These are phyloP conservation scores for Pythium grandisporangium DNA, from an alignment of 352 stramenopile genomes.

Conservation along the genomic window DNA sequence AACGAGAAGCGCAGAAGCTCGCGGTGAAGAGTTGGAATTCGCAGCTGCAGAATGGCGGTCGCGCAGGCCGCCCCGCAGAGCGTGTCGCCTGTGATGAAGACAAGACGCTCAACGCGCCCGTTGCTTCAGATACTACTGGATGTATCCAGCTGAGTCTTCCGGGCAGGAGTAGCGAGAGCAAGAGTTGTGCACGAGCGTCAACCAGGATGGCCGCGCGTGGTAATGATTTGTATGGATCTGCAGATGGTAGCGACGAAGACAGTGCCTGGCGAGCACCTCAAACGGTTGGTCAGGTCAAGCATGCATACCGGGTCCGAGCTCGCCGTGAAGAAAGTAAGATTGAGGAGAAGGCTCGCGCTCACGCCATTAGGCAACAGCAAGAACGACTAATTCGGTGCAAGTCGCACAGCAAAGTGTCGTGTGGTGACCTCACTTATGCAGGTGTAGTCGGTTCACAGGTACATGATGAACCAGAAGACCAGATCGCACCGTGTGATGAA, in stretches of 20 bases:
- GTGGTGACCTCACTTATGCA: too few species aligned
- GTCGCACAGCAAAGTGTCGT: too few species aligned
- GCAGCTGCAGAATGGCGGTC: not conserved
- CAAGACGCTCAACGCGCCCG: not conserved
- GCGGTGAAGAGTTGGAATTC: constrained; percentile 10
- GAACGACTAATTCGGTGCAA: too few species aligned
- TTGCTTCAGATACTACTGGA: not conserved
- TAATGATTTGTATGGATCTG: constrained; percentile 3
- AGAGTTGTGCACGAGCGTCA: too few species aligned
- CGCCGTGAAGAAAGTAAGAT: constrained; percentile 18
- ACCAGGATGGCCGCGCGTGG: too few species aligned
- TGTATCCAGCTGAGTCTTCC: too few species aligned
- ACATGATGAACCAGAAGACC: not conserved
- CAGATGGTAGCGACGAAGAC: constrained; percentile 1
- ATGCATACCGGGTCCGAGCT: constrained; percentile 26
- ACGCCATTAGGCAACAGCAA: constrained; percentile 2
- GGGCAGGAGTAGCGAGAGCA: too few species aligned
- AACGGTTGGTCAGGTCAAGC: constrained; percentile 34
- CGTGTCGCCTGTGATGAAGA: not conserved
- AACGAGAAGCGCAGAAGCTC: constrained; percentile 6
- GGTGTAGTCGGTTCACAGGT: too few species aligned
- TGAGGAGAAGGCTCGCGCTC: constrained; percentile 6
- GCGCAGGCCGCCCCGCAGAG: not conserved
- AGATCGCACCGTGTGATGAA: too few species aligned
- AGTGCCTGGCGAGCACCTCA: constrained; percentile 2